Evolutionary conservation across 805 yeast species (phyloP), one percentile per base, ranked within the genome.

Genomic region (Saccharomycopsis oosterbeekiorum): DNA sequence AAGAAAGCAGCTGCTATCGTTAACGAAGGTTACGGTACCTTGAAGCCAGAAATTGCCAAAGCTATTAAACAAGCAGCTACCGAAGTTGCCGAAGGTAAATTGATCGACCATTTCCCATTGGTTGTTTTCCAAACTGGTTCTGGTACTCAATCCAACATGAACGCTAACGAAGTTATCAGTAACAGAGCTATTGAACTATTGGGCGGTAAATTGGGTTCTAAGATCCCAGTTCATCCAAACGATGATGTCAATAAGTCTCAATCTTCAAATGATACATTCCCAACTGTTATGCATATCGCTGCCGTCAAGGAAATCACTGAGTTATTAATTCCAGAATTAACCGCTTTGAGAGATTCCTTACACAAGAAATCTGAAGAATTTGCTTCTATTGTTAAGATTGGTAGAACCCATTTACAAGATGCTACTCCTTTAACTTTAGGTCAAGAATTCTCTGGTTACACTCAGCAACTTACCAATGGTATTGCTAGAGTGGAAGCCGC

Each of bases 121-220:
- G 99, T 94, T 62, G 97, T 94, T 42, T 94, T 91, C 88, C 99
- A 94, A 80, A 94, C 99, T 64, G 99, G 99, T 63, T 89, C 97
- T 39, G 99, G 99, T 74, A 94, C 99, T 62, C 99, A 94, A 78
- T 86, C 96, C 65, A 94, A 94, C 81, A 94, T 94, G 98, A 93
- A 94, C 76, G 97, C 98, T 72, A 94, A 94, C 75, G 99, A 94
- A 80, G 99, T 94, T 68, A 94, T 94, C 71, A 89, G 97, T 61
- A 94, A 94, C 84, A 86, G 99, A 71, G 99, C 99, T 69, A 94
- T 94, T 75, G 98, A 94, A 78, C 71, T 94, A 59, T 81, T 94
- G 67, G 98, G 97, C 65, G 99, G 98, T 64, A 81, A 80, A 71
- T 76, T 87, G 71, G 99, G 99, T 64, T 86, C 97, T 65, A 94